Percentiles rank a stretch among this genome's conserved stretches.
Conservation (phyloP, 1,284 basidiomycete species). For the Cryptococcus floricola region DNA sequence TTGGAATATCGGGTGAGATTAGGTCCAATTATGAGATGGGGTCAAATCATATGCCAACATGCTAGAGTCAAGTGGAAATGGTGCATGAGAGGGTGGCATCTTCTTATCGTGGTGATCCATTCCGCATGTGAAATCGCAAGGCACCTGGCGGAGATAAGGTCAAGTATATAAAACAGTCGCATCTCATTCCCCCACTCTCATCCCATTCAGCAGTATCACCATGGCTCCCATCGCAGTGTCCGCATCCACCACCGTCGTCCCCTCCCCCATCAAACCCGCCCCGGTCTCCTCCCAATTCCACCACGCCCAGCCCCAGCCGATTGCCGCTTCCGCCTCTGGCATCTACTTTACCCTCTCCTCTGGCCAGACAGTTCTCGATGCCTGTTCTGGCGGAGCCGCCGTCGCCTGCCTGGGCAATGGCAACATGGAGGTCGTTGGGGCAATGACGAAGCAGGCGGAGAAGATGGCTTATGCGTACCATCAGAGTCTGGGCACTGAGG, state of each 20-base stretch:
- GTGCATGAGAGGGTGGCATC: no score
- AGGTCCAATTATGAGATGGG: no score
- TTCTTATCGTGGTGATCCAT: no score
- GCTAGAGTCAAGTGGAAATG: no score
- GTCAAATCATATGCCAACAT: no score
- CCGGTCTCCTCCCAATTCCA: conserved; percentile 1
- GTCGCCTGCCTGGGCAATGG: conserved; percentile 72
- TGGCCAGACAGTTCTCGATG: conserved; percentile 29
- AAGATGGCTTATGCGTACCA: conserved; percentile 33
- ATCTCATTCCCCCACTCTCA: background rate
- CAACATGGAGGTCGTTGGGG: conserved; percentile 55
- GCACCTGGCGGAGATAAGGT: background rate
- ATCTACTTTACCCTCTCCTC: conserved; percentile 21
- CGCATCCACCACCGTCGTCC: background rate
- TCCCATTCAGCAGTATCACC: background rate
- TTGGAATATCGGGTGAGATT: no score
- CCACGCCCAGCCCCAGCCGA: conserved; percentile 10
- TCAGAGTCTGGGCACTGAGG: conserved; percentile 14
- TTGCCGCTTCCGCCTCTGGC: conserved; percentile 15
- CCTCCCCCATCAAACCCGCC: background rate
- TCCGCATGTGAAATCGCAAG: no score
- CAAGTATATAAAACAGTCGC: background rate
- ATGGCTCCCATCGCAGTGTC: conserved; percentile 1
- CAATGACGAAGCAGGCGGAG: conserved; percentile 23
- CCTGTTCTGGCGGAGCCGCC: conserved; percentile 65